Evolutionary conservation across 345 rosid genomes (phyloP).

Genomic region (Gossypioides kirkii): DNA sequence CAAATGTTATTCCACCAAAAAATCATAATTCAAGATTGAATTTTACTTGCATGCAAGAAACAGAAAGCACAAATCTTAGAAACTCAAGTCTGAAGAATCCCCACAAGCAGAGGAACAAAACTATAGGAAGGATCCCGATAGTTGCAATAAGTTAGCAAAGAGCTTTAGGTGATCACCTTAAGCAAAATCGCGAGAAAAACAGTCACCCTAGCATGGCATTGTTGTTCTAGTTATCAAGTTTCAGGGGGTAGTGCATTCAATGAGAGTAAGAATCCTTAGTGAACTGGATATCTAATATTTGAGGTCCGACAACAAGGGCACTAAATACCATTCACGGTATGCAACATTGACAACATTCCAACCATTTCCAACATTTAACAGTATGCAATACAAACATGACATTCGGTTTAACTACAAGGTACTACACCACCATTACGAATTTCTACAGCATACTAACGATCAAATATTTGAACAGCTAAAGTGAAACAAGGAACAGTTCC

Average conservation of each 20-base stretch:
- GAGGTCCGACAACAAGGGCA: not conserved
- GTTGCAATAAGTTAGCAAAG: not conserved
- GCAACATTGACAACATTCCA: not conserved
- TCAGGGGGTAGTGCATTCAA: not conserved
- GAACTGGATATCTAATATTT: not conserved
- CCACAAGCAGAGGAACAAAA: not conserved
- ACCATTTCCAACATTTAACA: not conserved
- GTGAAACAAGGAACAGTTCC: not conserved
- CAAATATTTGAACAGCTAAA: not conserved
- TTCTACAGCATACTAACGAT: not conserved
- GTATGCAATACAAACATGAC: not conserved
- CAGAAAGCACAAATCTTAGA: not conserved
- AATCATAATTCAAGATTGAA: not conserved
- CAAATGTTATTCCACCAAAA: not conserved
- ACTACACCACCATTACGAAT: too few relatives aligned
- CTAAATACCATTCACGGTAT: not conserved
- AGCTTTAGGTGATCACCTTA: not conserved
- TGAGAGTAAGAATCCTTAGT: not conserved
- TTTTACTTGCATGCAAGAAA: not conserved
- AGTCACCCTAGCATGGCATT: not conserved
- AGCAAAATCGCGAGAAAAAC: not conserved
- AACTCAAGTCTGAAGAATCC: not conserved
- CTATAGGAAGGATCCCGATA: not conserved
- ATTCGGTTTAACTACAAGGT: too few relatives aligned
- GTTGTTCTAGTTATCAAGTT: not conserved